phyloP scores from a whole-genome alignment of 352 stramenopile species.

The Phytopythium ostracodes region DNA sequence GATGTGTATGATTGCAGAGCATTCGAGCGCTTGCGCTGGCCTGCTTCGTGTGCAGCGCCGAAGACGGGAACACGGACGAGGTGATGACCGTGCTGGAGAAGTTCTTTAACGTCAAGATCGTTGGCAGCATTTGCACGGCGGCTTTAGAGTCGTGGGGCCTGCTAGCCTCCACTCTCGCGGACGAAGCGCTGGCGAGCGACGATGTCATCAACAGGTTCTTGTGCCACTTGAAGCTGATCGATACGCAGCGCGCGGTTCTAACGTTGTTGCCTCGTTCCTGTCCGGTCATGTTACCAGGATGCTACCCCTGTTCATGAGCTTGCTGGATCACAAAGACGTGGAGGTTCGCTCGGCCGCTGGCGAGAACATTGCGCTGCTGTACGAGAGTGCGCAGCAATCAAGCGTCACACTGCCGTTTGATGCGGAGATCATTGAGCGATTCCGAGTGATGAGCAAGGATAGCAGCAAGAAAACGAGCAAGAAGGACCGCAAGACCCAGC shows the following conservation, averaged over 20 bases:
- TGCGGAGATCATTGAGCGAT: slow-evolving; percentile 65
- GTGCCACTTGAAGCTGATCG: not conserved
- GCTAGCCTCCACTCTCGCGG: slow-evolving; percentile 53
- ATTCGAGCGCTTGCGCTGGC: slow-evolving; percentile 68
- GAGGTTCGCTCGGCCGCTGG: slow-evolving; percentile 75
- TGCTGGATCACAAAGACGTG: slow-evolving; percentile 78
- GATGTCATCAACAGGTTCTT: slow-evolving; percentile 56
- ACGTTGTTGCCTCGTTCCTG: not conserved
- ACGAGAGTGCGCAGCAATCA: slow-evolving; percentile 56
- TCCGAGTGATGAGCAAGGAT: slow-evolving; percentile 81
- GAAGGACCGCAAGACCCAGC: slow-evolving; percentile 85
- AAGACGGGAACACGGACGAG: slow-evolving; percentile 71
- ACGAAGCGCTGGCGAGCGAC: slow-evolving; percentile 46
- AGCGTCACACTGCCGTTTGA: slow-evolving; percentile 47
- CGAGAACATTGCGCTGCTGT: slow-evolving; percentile 85
- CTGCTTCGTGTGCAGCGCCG: slow-evolving; percentile 75
- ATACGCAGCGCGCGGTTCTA: not conserved
- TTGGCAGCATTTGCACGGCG: slow-evolving; percentile 52
- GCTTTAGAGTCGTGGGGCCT: slow-evolving; percentile 76
- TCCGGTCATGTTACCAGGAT: slow-evolving; percentile 24
- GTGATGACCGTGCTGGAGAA: slow-evolving; percentile 61
- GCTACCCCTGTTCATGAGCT: slow-evolving; percentile 59
- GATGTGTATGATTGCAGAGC: slow-evolving; percentile 21
- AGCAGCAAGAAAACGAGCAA: slow-evolving; percentile 90
- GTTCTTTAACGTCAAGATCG: slow-evolving; percentile 66